Percentiles rank a stretch among this genome's conserved stretches.
These are phyloP conservation scores for Hippophae gyantsensis DNA, from an alignment of 306 rosid genomes.

Conservation along the genomic window DNA sequence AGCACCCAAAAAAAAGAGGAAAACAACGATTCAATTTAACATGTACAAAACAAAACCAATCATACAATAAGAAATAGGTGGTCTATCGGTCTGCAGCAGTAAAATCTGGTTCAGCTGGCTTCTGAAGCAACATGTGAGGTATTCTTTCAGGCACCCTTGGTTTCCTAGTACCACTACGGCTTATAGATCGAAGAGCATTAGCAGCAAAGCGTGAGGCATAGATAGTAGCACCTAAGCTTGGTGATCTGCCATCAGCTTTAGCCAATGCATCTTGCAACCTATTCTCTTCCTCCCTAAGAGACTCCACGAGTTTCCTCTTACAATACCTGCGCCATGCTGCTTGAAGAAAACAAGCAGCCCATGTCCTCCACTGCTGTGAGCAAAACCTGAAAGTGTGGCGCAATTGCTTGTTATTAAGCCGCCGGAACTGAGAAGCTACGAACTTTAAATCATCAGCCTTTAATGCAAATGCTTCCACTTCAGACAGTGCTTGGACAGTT, in stretches of 20 bases:
- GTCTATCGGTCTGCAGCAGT: conserved; percentile 20
- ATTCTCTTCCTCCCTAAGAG: conserved; percentile 38
- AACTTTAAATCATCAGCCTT: conserved; percentile 59
- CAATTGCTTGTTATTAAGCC: conserved; percentile 59
- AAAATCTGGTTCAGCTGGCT: conserved; percentile 68
- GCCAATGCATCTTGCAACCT: conserved; percentile 38
- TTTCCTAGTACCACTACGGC: conserved; percentile 19
- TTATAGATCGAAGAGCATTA: conserved; percentile 30
- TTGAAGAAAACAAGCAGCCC: conserved; percentile 70
- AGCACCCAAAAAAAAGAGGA: too few relatives aligned
- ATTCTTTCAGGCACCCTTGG: conserved; percentile 24
- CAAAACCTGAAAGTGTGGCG: conserved; percentile 68
- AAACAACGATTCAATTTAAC: too few relatives aligned
- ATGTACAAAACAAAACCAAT: too few relatives aligned
- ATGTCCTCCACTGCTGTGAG: conserved; percentile 72
- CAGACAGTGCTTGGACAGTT: conserved; percentile 57
- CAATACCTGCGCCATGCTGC: conserved; percentile 55
- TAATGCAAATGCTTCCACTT: conserved; percentile 85
- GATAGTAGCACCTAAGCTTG: conserved; percentile 50
- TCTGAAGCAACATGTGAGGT: conserved; percentile 43
- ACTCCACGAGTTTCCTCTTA: conserved; percentile 45
- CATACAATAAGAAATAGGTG: too few relatives aligned
- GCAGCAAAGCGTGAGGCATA: conserved; percentile 57
- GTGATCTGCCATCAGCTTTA: conserved; percentile 17
- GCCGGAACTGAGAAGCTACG: conserved; percentile 64